Base-by-base conservation (phyloP, 2,329 filamentous ascomycete species). In the Grosmannia huntii region DNA sequence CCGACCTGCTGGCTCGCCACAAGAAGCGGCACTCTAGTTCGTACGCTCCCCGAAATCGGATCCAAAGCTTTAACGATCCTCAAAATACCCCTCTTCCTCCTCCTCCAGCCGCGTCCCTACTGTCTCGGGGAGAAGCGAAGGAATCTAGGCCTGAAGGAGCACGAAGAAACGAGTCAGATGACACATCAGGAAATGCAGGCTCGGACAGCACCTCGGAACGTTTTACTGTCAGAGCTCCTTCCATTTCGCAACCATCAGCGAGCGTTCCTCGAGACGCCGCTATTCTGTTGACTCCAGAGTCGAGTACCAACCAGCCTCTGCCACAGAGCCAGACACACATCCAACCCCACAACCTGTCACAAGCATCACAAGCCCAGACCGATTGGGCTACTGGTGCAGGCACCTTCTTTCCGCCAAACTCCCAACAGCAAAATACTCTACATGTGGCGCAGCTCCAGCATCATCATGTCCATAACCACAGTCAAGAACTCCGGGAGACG, bases 1-100 rank as follows among this genome's bases (percentile, higher is more conserved):
- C 86, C 65, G 89, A 92, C 68, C 77, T 92, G 48, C 82, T 89
- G 63, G 77, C 85, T 54, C 81, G 84, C 44, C 84, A 87, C 69
- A 78, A 80, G 65, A 85, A 84, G 68, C 79, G 84, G 31, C 84
- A 87, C 66, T 83, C 78, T 3, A 75, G 80, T 19, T 73, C 75
- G 0, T 79, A 79, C 59, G 72, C 74, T 2, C 76, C 77, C 5
- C 69, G 77, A 31, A 79, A 79, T 57, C 75, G 76, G 27, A 67
- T 73, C n/a, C 75, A 74, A 31, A 77, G 75, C 67, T 78, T 78
- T 63, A 72, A 69, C 60, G 64, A 73, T 19, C 64, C 70, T 7
- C 63, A 63, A n/a, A 66, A 68, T 46, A 50, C 59, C 60, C 10
- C 23, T 63, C 65, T 64, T 10, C 7, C 53, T 5, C 6, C 21